Base-by-base conservation (phyloP, 164 flowering plant species). In the Hamamelis virginiana region DNA sequence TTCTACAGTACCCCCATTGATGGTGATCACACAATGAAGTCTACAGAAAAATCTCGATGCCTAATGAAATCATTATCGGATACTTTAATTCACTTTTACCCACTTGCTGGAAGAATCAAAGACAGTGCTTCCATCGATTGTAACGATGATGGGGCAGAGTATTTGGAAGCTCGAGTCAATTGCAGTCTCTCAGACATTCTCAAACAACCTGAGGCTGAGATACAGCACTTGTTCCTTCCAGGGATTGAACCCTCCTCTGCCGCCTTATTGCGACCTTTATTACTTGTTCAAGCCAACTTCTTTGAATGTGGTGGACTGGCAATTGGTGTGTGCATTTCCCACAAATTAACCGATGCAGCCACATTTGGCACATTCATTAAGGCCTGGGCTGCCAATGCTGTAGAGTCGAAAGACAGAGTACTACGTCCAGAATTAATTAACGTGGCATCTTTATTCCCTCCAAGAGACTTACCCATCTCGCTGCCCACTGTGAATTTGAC, bases 31-130 rank as follows among this genome's bases (percentile, higher is more conserved):
- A 6, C 6, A 6, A 33, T 33, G 41, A 33, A 33, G 41, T 33
- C 4, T 33, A 33, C 4, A 2, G 4, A 33, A 33, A 33, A 6
- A 1, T n/a, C 28, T 3, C 25, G 12, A 13, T 61, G 21, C n/a
- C 63, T 77, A 1, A 75, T 66, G 65, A 26, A 22, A 28, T 78
- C 81, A 9, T 55, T 75, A 1, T 72, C 81, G 2, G 21, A 72
- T 18, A 55, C 73, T 1, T 28, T 78, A 2, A 43, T 69, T 13
- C 55, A 5, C 0, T 80, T 68, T 63, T 80, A 75, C 67, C 83
- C 83, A 1, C 51, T 77, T 3, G 79, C 83, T 0, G 83, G 83
- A 16, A 64, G 55, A 22, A 41, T 75, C 27, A 67, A 22, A 23
- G 75, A 73, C 51, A 19, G 64, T 1, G 9, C 22, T 21, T 55